These are phyloP conservation scores for Pseudonectria foliicola DNA, from an alignment of 2,329 filamentous ascomycete species.

Conservation along the genomic window DNA sequence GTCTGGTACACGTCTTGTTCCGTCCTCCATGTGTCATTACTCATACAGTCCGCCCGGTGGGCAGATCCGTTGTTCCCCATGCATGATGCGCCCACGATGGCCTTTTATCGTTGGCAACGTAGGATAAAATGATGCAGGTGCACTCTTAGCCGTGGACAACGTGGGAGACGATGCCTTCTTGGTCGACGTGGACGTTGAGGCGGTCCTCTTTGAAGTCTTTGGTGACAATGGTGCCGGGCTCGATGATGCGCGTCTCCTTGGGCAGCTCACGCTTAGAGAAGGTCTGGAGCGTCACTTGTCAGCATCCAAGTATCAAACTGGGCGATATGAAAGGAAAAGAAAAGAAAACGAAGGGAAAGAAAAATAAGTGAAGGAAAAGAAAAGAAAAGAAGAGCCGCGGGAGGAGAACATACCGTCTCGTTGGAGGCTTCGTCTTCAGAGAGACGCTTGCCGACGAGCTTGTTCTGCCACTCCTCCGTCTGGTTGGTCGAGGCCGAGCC, in stretches of 20 bases:
- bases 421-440: constrained; percentile 38
- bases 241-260: constrained; percentile 46
- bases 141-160: constrained; percentile 45
- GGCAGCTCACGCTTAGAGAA: constrained; percentile 57
- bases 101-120: too few species aligned
- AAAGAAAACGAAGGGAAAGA: too few species aligned
- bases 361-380: too few species aligned
- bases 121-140: constrained; percentile 8
- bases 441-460: constrained; percentile 58
- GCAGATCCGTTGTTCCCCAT: not conserved
- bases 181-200: constrained; percentile 52
- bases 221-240: constrained; percentile 50
- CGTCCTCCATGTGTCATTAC: not conserved
- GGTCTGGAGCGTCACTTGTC: constrained; percentile 31
- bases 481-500: constrained; percentile 38
- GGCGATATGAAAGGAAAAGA: not conserved
- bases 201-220: constrained; percentile 48
- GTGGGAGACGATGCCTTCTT: constrained; percentile 54
- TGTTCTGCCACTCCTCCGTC: constrained; percentile 53
- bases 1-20: not conserved
- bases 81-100: too few species aligned
- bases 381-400: not conserved
- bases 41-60: not conserved
- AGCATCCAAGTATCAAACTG: too few species aligned
- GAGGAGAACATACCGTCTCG: constrained; percentile 41